These are phyloP conservation scores for Linderniella brevidens DNA, from an alignment of 257 asterid species.

Conservation along the genomic window DNA sequence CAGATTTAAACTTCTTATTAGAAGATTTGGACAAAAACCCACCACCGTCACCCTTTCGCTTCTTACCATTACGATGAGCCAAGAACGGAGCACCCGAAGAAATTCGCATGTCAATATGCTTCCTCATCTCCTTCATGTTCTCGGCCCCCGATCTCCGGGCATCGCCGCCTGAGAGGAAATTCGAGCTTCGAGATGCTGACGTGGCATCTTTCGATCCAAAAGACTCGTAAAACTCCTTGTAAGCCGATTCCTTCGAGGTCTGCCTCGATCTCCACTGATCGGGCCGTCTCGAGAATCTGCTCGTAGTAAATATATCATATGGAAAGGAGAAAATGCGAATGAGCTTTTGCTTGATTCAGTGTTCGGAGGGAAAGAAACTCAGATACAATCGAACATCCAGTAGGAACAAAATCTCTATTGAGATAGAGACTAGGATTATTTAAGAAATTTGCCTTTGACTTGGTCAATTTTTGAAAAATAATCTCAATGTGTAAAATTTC, in stretches of 20 bases:
- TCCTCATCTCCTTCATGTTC: conserved; percentile 55
- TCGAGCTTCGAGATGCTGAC: conserved; percentile 26
- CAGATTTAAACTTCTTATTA: too few relatives aligned
- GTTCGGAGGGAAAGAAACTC: too few relatives aligned
- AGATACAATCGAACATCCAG: too few relatives aligned
- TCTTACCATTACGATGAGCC: conserved; percentile 49
- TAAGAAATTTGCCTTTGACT: too few relatives aligned
- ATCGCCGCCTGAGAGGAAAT: conserved; percentile 31
- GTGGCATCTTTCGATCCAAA: conserved; percentile 52
- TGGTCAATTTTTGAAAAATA: too few relatives aligned
- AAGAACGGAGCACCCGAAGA: conserved; percentile 44
- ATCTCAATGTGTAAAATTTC: too few relatives aligned
- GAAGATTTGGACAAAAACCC: too few relatives aligned
- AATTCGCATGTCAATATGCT: conserved; percentile 46
- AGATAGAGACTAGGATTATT: too few relatives aligned
- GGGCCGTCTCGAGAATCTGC: conserved; percentile 51
- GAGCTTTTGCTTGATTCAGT: neutral
- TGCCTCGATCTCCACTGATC: conserved; percentile 85
- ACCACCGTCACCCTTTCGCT: conserved; percentile 6
- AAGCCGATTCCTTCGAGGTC: conserved; percentile 49
- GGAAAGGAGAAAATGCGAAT: conserved; percentile 1
- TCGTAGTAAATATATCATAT: conserved; percentile 3
- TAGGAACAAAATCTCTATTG: too few relatives aligned
- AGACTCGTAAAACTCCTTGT: conserved; percentile 49
- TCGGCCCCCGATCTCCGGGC: conserved; percentile 40